phyloP scores from a whole-genome alignment of 116 monocot genomes.

The Iris pallida region DNA sequence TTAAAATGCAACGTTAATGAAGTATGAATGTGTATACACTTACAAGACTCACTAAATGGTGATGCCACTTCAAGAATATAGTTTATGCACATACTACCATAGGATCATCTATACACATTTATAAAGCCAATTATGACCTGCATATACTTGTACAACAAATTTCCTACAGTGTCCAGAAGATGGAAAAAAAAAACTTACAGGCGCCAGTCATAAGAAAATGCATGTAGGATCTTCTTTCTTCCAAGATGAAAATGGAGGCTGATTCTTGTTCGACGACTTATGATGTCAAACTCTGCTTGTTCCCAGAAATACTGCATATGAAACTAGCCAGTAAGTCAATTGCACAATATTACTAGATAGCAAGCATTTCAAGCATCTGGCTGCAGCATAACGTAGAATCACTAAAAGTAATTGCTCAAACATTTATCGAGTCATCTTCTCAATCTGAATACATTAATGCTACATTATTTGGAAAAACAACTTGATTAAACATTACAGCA shows the following conservation, averaged over 20 bases:
- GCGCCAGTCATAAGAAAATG: slow-evolving; percentile 94
- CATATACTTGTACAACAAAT: too few species aligned
- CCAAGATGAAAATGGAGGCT: slow-evolving; percentile 87
- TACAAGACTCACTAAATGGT: too few species aligned
- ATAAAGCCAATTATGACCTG: too few species aligned
- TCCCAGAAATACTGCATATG: slow-evolving; percentile 85
- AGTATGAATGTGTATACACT: too few species aligned
- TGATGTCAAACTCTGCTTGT: slow-evolving; percentile 83
- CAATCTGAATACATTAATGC: not conserved
- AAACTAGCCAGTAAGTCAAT: not conserved
- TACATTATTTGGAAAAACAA: not conserved
- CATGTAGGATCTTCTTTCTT: slow-evolving; percentile 67
- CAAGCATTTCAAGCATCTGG: not conserved
- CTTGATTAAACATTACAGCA: too few species aligned
- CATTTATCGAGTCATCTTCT: not conserved
- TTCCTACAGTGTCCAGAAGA: too few species aligned
- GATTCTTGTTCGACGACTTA: slow-evolving; percentile 75
- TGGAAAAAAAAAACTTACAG: slow-evolving; percentile 69
- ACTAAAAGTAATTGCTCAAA: not conserved
- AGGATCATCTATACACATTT: too few species aligned
- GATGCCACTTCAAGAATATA: too few species aligned
- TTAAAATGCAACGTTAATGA: too few species aligned
- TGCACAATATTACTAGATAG: slow-evolving; percentile 1
- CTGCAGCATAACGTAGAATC: too few species aligned
- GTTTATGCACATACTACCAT: too few species aligned